phyloP scores from a whole-genome alignment of 2,329 filamentous ascomycete genomes.

The Neopestalotiopsis clavispora region DNA sequence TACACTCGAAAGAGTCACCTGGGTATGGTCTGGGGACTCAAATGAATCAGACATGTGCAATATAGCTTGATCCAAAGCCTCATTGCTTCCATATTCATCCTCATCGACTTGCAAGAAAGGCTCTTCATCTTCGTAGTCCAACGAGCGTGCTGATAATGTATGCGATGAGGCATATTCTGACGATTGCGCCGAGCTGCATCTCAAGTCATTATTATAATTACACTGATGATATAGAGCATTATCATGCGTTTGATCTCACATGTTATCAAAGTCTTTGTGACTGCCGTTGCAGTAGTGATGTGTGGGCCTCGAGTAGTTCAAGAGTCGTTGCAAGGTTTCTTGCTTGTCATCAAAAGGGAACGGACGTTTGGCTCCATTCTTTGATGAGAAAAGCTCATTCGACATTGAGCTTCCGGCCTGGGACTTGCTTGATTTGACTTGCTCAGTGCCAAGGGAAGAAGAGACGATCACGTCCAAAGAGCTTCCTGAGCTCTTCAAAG shows the following conservation, averaged over 20 bases:
- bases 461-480: no score
- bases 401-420: no score
- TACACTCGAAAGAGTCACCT: constrained; percentile 39
- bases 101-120: not conserved
- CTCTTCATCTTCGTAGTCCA: not conserved
- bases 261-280: no score
- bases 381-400: not conserved
- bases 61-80: constrained; percentile 32
- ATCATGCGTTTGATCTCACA: no score
- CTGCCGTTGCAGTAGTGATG: not conserved
- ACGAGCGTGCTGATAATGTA: not conserved
- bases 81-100: constrained; percentile 33
- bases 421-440: no score
- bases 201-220: no score
- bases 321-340: not conserved
- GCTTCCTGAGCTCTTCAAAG: no score
- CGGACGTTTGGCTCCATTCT: not conserved
- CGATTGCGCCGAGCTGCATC: no score
- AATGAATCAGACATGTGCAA: constrained; percentile 23
- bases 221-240: no score
- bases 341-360: not conserved
- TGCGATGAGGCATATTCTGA: not conserved
- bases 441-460: no score
- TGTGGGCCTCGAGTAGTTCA: not conserved
- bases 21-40: constrained; percentile 21